phyloP scores from a whole-genome alignment of 1,284 basidiomycete species.

The Melampsora larici-populina region DNA sequence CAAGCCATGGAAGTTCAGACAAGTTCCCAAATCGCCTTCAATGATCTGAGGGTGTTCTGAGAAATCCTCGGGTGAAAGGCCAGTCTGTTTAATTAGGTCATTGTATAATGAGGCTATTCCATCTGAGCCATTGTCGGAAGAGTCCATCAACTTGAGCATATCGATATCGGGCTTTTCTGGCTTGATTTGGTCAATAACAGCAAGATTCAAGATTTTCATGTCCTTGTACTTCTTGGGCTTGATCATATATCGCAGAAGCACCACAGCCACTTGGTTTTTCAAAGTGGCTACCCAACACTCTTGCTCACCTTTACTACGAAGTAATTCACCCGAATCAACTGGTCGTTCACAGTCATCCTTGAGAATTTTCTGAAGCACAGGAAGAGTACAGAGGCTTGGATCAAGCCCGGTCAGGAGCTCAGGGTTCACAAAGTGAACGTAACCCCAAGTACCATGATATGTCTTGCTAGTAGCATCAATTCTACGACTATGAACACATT shows the following conservation, averaged over 20 bases:
- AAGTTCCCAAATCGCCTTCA: too few species aligned
- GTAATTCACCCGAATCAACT: not conserved
- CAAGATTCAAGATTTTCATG: not conserved
- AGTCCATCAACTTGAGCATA: constrained; percentile 9
- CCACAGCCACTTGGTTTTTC: constrained; percentile 1
- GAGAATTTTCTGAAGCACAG: too few species aligned
- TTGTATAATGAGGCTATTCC: not conserved
- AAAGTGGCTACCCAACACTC: not conserved
- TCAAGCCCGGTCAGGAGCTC: not conserved
- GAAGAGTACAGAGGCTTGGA: not conserved
- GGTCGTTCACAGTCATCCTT: too few species aligned
- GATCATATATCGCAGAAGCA: not conserved
- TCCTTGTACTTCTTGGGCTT: too few species aligned
- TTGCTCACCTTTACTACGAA: not conserved
- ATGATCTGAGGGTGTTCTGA: not conserved
- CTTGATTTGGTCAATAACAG: not conserved
- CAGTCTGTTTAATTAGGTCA: not conserved
- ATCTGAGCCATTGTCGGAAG: not conserved
- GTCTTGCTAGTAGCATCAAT: too few species aligned
- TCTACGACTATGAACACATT: too few species aligned
- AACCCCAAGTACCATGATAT: constrained; percentile 14
- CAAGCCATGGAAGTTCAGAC: not conserved
- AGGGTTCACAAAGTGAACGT: not conserved
- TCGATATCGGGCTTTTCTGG: not conserved
- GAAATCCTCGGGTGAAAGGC: too few species aligned